Evolutionary conservation across 805 yeast species (phyloP), one percentile per base, ranked within the genome.

Genomic region (Ogataea ganodermae): DNA sequence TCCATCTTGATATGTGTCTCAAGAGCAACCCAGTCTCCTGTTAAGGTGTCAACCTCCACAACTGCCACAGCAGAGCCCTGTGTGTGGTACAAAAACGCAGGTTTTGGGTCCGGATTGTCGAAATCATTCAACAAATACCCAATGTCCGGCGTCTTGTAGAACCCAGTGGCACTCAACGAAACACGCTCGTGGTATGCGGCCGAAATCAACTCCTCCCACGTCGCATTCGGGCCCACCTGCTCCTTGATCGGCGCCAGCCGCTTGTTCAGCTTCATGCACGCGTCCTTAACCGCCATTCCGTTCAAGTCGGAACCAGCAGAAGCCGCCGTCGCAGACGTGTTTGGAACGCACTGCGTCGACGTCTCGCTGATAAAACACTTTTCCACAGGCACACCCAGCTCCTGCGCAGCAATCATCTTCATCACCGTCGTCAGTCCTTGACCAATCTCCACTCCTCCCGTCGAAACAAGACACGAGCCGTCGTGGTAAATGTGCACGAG

Each of bases 391-490:
- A 73, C 73, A 2, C 63, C 62, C 22, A 75, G 64, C 45, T 70
- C 76, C 39, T 69, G 61, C 1, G 79, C 78, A 16, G 73, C 72
- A 31, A 75, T 60, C 77, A 73, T 74, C 7, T 69, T 66, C 79
- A 75, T 74, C 53, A 75, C 74, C 9, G 79, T 75, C 43, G 71
- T 68, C 33, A 74, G 55, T 16, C 79, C 79, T 56, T 74, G 79
- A 14, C 79, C 79, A 66, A 74, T 74, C 46, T 74, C 79, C 10
- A 74, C 74, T 45, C 79, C 79, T 40, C 79, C 79, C 39, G 73
- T 76, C 13, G 78, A 61, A 13, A 74, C 59, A 13, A 75, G 55
- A 9, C 74, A 66, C n/a, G 77, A 71, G 1, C 79, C 79, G 55
- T 74, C 79, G 33, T 57, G 59, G 49, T 74, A 74, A 24, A 74